Percentiles rank a stretch among this genome's conserved stretches.
Evolutionary conservation across 441 rosid genomes (phyloP).

Genomic region (Mallotus repandus): DNA sequence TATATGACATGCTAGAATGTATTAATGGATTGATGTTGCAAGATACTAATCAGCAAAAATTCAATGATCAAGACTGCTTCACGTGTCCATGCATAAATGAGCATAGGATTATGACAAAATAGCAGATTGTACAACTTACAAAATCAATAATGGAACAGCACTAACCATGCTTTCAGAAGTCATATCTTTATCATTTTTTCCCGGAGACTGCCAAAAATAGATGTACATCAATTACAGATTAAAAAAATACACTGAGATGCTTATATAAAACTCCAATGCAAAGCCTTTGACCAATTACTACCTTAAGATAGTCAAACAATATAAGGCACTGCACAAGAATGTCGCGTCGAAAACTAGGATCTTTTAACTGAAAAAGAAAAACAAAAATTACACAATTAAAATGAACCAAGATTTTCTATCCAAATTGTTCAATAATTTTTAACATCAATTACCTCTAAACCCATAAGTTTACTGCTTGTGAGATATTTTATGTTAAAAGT

Average conservation of each 20-base stretch:
- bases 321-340: slow-evolving; percentile 96
- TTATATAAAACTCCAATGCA: slow-evolving; percentile 15
- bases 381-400: slow-evolving; percentile 4
- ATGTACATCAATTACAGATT: slow-evolving; percentile 12
- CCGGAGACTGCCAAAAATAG: slow-evolving; percentile 63
- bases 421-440: slow-evolving; percentile 8
- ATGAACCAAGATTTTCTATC: slow-evolving; percentile 8
- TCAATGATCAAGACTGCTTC: neutral
- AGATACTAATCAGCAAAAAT: neutral
- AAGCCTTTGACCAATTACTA: slow-evolving; percentile 32
- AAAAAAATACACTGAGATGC: neutral
- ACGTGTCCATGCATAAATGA: neutral
- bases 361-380: slow-evolving; percentile 67
- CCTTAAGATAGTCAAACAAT: slow-evolving; percentile 90
- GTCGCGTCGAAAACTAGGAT: slow-evolving; percentile 97
- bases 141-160: slow-evolving; percentile 29
- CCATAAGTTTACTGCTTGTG: slow-evolving; percentile 97
- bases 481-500: slow-evolving; percentile 89
- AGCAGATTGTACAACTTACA: neutral
- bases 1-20: too few relatives aligned
- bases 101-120: neutral
- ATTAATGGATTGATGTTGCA: neutral
- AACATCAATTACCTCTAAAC: slow-evolving; percentile 72
- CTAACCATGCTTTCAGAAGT: slow-evolving; percentile 94
- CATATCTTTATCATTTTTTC: slow-evolving; percentile 91